Percentiles rank a stretch among this genome's conserved stretches.
Conservation (phyloP, 2,329 filamentous ascomycete genomes). For the Fusarium paranaense region DNA sequence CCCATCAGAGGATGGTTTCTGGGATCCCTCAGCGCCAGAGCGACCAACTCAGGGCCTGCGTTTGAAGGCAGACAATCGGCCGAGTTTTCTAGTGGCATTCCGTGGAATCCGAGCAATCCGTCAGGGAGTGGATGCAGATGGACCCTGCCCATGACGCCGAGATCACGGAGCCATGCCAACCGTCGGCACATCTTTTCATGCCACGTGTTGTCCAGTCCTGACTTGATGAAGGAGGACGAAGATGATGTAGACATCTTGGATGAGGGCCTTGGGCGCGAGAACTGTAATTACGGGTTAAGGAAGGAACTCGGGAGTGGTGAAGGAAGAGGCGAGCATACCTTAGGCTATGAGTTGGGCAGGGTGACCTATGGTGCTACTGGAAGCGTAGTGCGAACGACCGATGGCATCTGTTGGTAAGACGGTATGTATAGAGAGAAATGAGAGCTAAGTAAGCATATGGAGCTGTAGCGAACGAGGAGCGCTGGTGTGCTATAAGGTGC, state of each 20-base stretch:
- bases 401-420: not conserved
- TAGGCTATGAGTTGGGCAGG: not conserved
- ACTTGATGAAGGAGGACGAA: no score
- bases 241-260: no score
- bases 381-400: not conserved
- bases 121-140: not conserved
- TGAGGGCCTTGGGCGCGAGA: not conserved
- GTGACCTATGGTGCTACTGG: not conserved
- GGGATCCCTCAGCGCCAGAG: accelerated
- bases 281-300: not conserved
- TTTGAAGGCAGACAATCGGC: no score
- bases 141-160: not conserved
- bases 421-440: not conserved
- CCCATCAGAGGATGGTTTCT: not conserved
- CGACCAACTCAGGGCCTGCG: not conserved
- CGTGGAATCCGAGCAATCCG: not conserved
- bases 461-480: not conserved
- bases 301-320: not conserved
- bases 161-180: not conserved
- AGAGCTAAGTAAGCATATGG: not conserved
- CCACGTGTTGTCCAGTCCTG: not conserved
- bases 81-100: not conserved
- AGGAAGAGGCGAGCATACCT: not conserved
- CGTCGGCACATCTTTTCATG: not conserved
- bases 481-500: not conserved